A percentile compares a stretch with the other conserved stretches of the same genome.
phyloP scores from a whole-genome alignment of 371 early-diverging fungal genomes.

The Rhizopus sp. region DNA sequence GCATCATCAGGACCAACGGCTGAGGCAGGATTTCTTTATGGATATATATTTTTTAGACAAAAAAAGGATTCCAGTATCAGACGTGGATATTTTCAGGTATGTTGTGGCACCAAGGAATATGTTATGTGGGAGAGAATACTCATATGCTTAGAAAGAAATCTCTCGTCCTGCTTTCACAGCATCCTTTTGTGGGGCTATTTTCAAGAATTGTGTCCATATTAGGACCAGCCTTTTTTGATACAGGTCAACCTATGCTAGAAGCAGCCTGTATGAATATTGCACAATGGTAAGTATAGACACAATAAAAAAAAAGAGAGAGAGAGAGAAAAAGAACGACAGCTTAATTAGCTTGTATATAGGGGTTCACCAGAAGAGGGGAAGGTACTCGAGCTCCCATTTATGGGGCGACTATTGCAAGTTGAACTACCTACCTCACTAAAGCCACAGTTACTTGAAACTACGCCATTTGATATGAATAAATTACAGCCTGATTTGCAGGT shows the following conservation, averaged over 20 bases:
- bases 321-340: neutral
- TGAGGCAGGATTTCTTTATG: slow-evolving; percentile 81
- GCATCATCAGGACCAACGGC: slow-evolving; percentile 54
- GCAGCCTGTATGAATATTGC: slow-evolving; percentile 81
- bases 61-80: slow-evolving; percentile 80
- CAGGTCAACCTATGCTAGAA: slow-evolving; percentile 79
- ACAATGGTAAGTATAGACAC: slow-evolving; percentile 61
- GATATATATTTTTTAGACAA: slow-evolving; percentile 95
- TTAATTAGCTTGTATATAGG: slow-evolving; percentile 21
- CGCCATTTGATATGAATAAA: slow-evolving; percentile 68
- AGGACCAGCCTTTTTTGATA: slow-evolving; percentile 81
- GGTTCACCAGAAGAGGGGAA: slow-evolving; percentile 30
- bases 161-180: slow-evolving; percentile 83
- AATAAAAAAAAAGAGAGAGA: neutral
- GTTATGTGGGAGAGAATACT: too few species aligned
- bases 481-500: slow-evolving; percentile 70
- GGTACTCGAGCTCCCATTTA: slow-evolving; percentile 71
- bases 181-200: slow-evolving; percentile 88
- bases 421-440: slow-evolving; percentile 76
- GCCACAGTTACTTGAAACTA: slow-evolving; percentile 83
- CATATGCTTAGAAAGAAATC: slow-evolving; percentile 64
- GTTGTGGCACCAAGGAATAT: neutral
- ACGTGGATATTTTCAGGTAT: slow-evolving; percentile 89
- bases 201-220: slow-evolving; percentile 70
- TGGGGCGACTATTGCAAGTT: slow-evolving; percentile 68